Evolutionary conservation across 306 rosid genomes (phyloP).

Genomic region (Corylus americana): DNA sequence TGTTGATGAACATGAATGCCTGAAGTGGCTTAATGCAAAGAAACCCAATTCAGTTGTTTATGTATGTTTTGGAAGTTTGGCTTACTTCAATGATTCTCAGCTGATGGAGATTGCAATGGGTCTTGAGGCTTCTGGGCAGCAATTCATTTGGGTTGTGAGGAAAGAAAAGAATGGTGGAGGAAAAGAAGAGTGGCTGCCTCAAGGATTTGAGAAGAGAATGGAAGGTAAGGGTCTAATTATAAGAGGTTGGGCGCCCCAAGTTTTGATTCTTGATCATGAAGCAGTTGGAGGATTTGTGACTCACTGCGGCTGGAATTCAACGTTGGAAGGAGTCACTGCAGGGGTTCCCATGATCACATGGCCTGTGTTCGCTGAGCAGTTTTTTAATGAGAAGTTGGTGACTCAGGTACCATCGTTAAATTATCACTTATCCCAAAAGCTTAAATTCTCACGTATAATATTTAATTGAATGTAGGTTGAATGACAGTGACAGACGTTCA

Average conservation of each 20-base stretch:
- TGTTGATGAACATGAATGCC: constrained; percentile 23
- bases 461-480: too few species aligned
- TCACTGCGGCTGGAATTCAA: constrained; percentile 54
- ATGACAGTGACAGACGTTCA: too few species aligned
- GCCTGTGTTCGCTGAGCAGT: constrained; percentile 41
- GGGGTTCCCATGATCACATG: constrained; percentile 50
- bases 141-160: constrained; percentile 48
- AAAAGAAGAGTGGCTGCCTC: background rate
- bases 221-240: constrained; percentile 38
- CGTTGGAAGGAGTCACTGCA: constrained; percentile 8
- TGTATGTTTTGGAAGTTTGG: constrained; percentile 39
- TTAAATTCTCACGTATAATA: too few species aligned
- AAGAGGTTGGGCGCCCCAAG: constrained; percentile 46
- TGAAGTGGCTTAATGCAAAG: constrained; percentile 33
- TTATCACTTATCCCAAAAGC: too few species aligned
- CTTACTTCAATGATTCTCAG: constrained; percentile 28
- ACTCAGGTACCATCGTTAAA: background rate
- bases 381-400: constrained; percentile 47
- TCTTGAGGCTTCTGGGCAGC: constrained; percentile 32
- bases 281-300: constrained; percentile 47
- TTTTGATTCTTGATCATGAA: constrained; percentile 42
- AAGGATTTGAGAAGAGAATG: constrained; percentile 5
- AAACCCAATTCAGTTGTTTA: constrained; percentile 31
- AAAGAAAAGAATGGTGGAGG: background rate
- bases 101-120: constrained; percentile 37